A percentile compares a stretch with the other conserved stretches of the same genome.
Conservation (phyloP, 2,329 filamentous ascomycete genomes). For the Parasarocladium wereldwijsianum region DNA sequence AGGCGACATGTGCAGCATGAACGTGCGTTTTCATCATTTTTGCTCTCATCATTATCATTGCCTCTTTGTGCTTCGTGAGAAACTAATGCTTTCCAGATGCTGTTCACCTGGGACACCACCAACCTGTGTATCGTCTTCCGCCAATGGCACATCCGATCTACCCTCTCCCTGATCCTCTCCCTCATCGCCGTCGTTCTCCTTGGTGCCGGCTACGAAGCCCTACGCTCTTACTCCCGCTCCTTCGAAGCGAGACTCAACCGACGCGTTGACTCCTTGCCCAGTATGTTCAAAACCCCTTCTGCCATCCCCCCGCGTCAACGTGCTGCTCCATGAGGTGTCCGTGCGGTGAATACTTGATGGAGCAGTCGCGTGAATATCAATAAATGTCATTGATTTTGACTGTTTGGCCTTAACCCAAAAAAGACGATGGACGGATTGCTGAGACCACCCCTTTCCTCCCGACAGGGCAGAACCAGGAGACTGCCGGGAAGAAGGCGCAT, state of each 20-base stretch:
- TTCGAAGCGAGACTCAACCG: constrained; percentile 52
- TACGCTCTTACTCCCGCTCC: constrained; percentile 60
- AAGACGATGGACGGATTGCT: constrained; percentile 33
- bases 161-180: constrained; percentile 62
- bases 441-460: constrained; percentile 48
- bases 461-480: constrained; percentile 57
- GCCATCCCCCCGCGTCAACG: constrained; percentile 4
- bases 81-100: constrained; percentile 50
- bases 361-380: too few species aligned
- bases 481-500: constrained; percentile 53
- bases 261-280: constrained; percentile 31
- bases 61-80: background rate
- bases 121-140: constrained; percentile 95
- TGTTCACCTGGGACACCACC: constrained; percentile 89
- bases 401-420: constrained; percentile 1
- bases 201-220: constrained; percentile 82
- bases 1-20: constrained; percentile 74
- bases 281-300: constrained; percentile 27
- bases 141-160: constrained; percentile 73
- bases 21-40: constrained; percentile 47
- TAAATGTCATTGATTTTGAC: too few species aligned
- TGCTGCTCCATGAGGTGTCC: too few species aligned
- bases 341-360: constrained; percentile 4
- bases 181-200: constrained; percentile 70
- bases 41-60: background rate